Evolutionary conservation across 2,329 filamentous ascomycete species (phyloP).

Genomic region (Peltaster fructicola): DNA sequence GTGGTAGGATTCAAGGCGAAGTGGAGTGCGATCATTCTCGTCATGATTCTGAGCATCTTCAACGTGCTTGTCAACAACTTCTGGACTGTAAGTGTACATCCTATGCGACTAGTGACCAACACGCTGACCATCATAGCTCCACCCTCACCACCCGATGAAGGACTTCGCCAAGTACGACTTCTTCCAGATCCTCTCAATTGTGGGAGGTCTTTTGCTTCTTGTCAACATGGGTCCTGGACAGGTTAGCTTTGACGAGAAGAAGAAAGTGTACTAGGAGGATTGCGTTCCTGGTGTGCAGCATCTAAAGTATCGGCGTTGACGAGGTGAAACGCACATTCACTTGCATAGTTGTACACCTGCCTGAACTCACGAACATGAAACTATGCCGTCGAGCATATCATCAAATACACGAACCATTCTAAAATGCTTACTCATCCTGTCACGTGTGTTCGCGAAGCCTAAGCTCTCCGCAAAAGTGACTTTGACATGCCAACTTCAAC

Average conservation of each 20-base stretch:
- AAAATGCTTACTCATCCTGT: no score
- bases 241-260: constrained; percentile 99
- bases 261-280: constrained; percentile 79
- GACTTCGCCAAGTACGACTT: constrained; percentile 99
- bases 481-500: constrained; percentile 1
- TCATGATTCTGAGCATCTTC: constrained; percentile 89
- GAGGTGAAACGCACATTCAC: no score
- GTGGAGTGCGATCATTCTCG: constrained; percentile 89
- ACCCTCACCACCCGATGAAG: constrained; percentile 96
- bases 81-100: constrained; percentile 64
- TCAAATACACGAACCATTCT: no score
- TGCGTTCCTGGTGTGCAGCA: constrained; percentile 16
- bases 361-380: no score
- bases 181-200: constrained; percentile 98
- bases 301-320: no score
- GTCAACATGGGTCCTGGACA: constrained; percentile 98
- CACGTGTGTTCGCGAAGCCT: no score
- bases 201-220: constrained; percentile 84
- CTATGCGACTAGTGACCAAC: no score
- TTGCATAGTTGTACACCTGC: no score
- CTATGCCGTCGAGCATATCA: no score
- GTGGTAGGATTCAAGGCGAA: constrained; percentile 99
- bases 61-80: constrained; percentile 98
- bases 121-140: constrained; percentile 45
- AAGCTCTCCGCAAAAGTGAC: no score